These are phyloP conservation scores for Diaporthe citriasiana DNA, from an alignment of 2,329 filamentous ascomycete genomes.

Conservation along the genomic window DNA sequence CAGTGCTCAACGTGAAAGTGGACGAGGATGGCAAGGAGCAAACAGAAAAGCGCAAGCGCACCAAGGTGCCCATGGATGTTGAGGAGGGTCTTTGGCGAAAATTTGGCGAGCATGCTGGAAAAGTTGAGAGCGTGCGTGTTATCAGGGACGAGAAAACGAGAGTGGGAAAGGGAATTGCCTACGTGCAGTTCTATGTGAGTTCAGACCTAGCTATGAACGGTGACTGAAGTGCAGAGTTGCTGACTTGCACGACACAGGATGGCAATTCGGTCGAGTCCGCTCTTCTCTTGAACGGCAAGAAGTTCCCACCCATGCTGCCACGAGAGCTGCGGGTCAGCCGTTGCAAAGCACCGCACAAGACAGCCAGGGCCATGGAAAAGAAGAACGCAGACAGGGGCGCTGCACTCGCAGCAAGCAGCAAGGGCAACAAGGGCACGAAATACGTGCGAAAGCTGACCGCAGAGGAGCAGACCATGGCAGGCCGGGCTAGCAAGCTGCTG, in stretches of 20 bases:
- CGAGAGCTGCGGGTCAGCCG: slow-evolving; percentile 87
- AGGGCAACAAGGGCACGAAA: slow-evolving; percentile 58
- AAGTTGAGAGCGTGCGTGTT: slow-evolving; percentile 93
- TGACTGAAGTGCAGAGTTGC: background rate
- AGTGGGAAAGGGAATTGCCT: slow-evolving; percentile 96
- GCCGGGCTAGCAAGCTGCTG: slow-evolving; percentile 81
- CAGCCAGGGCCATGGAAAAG: slow-evolving; percentile 66
- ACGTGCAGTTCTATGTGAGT: slow-evolving; percentile 89
- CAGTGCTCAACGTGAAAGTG: slow-evolving; percentile 73
- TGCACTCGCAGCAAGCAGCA: slow-evolving; percentile 43
- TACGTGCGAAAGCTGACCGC: slow-evolving; percentile 80
- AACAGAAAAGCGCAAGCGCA: slow-evolving; percentile 71
- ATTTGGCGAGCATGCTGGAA: slow-evolving; percentile 80
- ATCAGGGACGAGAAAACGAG: slow-evolving; percentile 90
- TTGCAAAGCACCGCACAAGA: slow-evolving; percentile 81
- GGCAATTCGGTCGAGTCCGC: slow-evolving; percentile 92
- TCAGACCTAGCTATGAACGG: slow-evolving; percentile 1
- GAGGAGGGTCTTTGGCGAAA: slow-evolving; percentile 94
- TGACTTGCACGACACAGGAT: slow-evolving; percentile 64
- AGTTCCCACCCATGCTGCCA: slow-evolving; percentile 94
- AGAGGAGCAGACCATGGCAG: slow-evolving; percentile 78
- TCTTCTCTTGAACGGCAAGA: slow-evolving; percentile 88
- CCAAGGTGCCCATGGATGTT: slow-evolving; percentile 82
- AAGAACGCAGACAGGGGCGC: slow-evolving; percentile 53
- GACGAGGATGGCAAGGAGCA: slow-evolving; percentile 78